Percentiles rank a stretch among this genome's conserved stretches.
Conservation (phyloP, 305 asterid species). For the Fraxinus nigra region DNA sequence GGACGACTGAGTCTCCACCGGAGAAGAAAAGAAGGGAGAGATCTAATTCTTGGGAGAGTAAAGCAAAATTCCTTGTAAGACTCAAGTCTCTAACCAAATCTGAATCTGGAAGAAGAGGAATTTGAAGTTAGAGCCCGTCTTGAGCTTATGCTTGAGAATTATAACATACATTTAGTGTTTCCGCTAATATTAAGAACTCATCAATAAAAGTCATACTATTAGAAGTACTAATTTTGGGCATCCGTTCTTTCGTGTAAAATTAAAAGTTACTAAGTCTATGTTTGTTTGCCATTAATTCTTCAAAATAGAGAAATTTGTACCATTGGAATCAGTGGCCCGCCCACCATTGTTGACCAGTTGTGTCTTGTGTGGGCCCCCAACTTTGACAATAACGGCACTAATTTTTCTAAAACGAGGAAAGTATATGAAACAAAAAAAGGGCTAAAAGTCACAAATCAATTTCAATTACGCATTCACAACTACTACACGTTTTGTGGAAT, state of each 20-base stretch:
- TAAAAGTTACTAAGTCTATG: not conserved
- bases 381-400: no score
- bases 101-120: conserved; percentile 51
- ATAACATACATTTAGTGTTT: not conserved
- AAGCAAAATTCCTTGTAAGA: conserved; percentile 35
- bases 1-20: conserved; percentile 24
- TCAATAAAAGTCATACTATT: not conserved
- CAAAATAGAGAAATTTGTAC: no score
- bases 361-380: no score
- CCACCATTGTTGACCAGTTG: no score
- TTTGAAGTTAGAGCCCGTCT: conserved; percentile 2
- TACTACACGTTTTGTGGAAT: not conserved
- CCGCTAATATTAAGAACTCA: not conserved
- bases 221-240: not conserved
- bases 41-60: conserved; percentile 36
- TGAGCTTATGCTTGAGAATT: not conserved
- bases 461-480: not conserved
- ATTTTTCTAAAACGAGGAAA: no score
- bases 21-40: conserved; percentile 38
- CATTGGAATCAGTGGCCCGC: no score
- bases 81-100: conserved; percentile 45
- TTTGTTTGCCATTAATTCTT: no score
- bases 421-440: no score
- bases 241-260: no score
- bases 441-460: no score